Evolutionary conservation across 495 filamentous ascomycete species (phyloP), one percentile per base, ranked within the genome.

Genomic region (Tricharina praecox): DNA sequence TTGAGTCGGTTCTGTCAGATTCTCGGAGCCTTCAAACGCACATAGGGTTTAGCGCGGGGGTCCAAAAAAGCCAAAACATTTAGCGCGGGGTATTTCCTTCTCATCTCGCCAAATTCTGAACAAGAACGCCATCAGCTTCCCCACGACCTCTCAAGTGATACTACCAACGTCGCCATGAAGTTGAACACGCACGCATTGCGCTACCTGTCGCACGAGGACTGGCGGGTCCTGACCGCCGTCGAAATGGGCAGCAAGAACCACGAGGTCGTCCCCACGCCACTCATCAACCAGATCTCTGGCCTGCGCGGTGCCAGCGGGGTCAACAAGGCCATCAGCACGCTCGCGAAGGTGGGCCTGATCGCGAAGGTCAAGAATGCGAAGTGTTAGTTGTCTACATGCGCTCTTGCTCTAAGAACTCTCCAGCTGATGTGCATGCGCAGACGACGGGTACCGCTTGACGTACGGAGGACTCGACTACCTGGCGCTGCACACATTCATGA

Each of bases 401-500:
- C 9, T 4, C 11, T 23, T 38, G 23, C 13, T 32, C 36, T 15
- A 1, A 16, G 5, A 16, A 32, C 36, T 7, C 8, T 24, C 11
- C 37, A 37, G 35, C 55, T 59, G 13, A 59, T 24, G n/a, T n/a
- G n/a, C 0, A n/a, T 15, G 3, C 24, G 23, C 48, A 80, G 77
- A 99, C 64, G 90, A 99, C 62, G 90, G 90, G 45, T 99, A 99
- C 68, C 79, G 90, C 38, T 77, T 99, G 19, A 92, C 88, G 19
- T 96, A 96, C 64, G 90, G 90, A 53, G 90, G 90, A 2, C 77
- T 95, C 32, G 90, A 99, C 68, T 99, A 99, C 63, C 77, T 96
- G 13, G 84, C 90, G 8, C 73, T 99, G 45, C 79, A 96, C 62
- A 77, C 85, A 5, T 81, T 94, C 65, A 77, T 85, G 16, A 81